phyloP scores from a whole-genome alignment of 176 grass and related monocot genomes.

The Musa acuminata region DNA sequence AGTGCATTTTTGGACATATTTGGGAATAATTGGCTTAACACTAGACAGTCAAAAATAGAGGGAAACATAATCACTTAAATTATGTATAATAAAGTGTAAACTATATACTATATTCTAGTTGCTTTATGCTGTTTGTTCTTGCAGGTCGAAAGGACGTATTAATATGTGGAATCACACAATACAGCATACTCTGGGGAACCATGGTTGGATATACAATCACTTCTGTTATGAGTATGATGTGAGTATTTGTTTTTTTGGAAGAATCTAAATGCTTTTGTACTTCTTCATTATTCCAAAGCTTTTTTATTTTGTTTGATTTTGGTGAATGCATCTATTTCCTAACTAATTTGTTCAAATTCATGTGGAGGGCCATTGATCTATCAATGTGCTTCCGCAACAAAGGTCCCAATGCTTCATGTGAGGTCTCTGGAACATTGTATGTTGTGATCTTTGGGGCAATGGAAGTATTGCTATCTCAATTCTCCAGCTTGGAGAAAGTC shows the following conservation, averaged over 20 bases:
- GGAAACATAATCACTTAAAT: too few species aligned
- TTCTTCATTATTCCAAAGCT: too few species aligned
- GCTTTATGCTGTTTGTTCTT: slow-evolving; percentile 4
- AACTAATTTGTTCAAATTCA: background rate
- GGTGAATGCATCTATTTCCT: background rate
- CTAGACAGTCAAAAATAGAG: too few species aligned
- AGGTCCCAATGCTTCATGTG: slow-evolving; percentile 35
- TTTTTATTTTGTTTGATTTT: too few species aligned
- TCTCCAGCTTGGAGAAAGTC: slow-evolving; percentile 70
- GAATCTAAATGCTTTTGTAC: too few species aligned
- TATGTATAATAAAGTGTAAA: too few species aligned
- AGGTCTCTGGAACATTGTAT: slow-evolving; percentile 34
- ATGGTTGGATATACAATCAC: slow-evolving; percentile 90
- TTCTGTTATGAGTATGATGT: slow-evolving; percentile 77
- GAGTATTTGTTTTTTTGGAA: background rate
- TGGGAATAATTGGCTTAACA: too few species aligned
- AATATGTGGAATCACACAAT: slow-evolving; percentile 77
- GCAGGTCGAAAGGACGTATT: slow-evolving; percentile 61
- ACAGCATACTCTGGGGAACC: slow-evolving; percentile 74
- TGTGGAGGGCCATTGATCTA: background rate
- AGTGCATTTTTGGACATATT: too few species aligned
- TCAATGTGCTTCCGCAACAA: slow-evolving; percentile 28
- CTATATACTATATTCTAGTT: too few species aligned
- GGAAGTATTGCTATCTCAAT: slow-evolving; percentile 69
- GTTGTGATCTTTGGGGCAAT: slow-evolving; percentile 56